Evolutionary conservation across 352 stramenopile species (phyloP), one percentile per base, ranked within the genome.

Genomic region (Globisporangium solare): DNA sequence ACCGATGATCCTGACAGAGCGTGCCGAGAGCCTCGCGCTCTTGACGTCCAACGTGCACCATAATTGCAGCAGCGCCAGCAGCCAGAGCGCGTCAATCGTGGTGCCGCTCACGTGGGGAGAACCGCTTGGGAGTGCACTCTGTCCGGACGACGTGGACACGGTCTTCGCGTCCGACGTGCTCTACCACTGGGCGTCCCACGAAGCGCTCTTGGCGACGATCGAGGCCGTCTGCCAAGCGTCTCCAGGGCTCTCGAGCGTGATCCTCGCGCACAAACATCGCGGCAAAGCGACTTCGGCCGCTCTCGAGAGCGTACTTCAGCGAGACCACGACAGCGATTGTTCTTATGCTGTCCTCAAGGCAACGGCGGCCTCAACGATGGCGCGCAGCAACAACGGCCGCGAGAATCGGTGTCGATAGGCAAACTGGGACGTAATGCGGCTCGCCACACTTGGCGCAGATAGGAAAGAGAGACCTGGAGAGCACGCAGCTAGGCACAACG

Each of bases 261-360:
- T 83, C 17, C 31, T 89, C 13, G 74, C 76, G 3, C 79, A 89
- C 64, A 87, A 80, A 42, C 76, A 78, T 49, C 71, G 76, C 5
- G 67, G 76, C 12, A 47, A 63, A 17, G 45, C 52, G 46, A 74
- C 68, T 8, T 63, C 68, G 0, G 20, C 41, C 3, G 54, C 39
- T 2, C 47, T 88, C 6, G 66, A 82, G 13, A 43, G 35, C 12
- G 52, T 83, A 3, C 22, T 77, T 15, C 15, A 40, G 46, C 21
- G 56, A 22, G 12, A 43, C n/a, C 52, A 51, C 13, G n/a, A 47
- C 24, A 18, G 20, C 24, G 10, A 12, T 6, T 37, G 42, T n/a
- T 43, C 22, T n/a, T 22, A 58, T 2, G 6, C 0, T 24, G 13
- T 40, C 45, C 41, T 21, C 42, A 13, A 47, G n/a, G 0, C 45